Evolutionary conservation across 108 stramenopile genomes (phyloP).

Genomic region (Mediolabrus comicus): DNA sequence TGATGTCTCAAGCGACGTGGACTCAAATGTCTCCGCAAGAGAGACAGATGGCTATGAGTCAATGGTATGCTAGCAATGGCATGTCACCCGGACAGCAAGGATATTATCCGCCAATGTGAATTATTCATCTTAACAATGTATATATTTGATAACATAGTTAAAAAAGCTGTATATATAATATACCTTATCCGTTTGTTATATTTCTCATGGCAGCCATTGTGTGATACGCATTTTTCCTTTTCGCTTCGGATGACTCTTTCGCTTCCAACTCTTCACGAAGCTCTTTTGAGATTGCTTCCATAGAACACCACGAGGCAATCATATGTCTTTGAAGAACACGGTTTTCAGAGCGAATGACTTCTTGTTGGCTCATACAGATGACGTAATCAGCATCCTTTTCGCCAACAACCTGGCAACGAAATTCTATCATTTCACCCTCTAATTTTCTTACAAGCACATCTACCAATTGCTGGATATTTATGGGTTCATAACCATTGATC

Average conservation of each 20-base stretch:
- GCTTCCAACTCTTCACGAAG: slow-evolving; percentile 2
- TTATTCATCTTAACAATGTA: too few species aligned
- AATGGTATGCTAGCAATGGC: neutral
- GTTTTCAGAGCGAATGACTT: slow-evolving; percentile 31
- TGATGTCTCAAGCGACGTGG: neutral
- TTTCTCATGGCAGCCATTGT: neutral
- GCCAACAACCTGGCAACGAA: slow-evolving; percentile 20
- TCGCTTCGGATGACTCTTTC: slow-evolving; percentile 5
- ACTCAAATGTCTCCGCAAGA: neutral
- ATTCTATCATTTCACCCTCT: slow-evolving; percentile 23
- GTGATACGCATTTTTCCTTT: slow-evolving; percentile 8
- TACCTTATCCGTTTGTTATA: neutral
- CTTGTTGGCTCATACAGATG: slow-evolving; percentile 39
- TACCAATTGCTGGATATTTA: slow-evolving; percentile 39
- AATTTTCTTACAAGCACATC: slow-evolving; percentile 20
- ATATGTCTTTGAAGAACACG: slow-evolving; percentile 40
- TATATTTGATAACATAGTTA: too few species aligned
- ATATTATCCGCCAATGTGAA: neutral
- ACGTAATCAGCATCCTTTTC: slow-evolving; percentile 35
- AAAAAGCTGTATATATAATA: too few species aligned
- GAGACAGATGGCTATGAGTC: neutral
- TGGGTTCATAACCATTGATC: slow-evolving; percentile 40
- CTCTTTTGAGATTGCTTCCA: slow-evolving; percentile 33
- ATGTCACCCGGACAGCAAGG: neutral
- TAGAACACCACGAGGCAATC: slow-evolving; percentile 45